Conservation (phyloP, 306 rosid genomes). For the Pyrus bretschneideri region DNA sequence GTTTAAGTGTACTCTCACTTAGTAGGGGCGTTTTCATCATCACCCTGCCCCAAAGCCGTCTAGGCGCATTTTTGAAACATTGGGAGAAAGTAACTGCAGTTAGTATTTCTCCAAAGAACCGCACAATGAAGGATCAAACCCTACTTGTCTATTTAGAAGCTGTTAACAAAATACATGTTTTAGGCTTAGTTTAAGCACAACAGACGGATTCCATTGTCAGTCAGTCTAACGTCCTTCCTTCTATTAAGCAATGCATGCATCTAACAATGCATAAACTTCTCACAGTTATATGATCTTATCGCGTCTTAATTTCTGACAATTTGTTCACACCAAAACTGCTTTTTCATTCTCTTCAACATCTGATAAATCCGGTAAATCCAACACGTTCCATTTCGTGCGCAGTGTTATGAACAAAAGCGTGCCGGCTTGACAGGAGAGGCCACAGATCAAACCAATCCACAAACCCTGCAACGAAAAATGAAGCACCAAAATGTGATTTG, state of each 20-base stretch:
- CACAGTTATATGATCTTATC: not conserved
- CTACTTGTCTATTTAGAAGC: no score
- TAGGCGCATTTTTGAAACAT: no score
- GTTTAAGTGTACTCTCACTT: no score
- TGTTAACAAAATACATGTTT: not conserved
- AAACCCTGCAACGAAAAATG: conserved; percentile 41
- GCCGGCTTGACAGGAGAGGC: conserved; percentile 44
- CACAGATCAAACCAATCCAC: conserved; percentile 72
- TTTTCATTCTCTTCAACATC: conserved; percentile 9
- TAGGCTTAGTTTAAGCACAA: not conserved
- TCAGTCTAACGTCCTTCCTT: no score
- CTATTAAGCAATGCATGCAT: not conserved
- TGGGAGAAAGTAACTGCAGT: no score
- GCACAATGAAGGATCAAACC: no score
- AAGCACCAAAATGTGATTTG: not conserved
- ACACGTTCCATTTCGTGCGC: conserved; percentile 38
- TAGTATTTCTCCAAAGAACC: no score
- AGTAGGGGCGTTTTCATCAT: no score
- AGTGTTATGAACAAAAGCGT: conserved; percentile 34
- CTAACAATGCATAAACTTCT: not conserved
- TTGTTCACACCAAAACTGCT: not conserved
- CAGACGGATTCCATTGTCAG: not conserved
- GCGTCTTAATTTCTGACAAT: not conserved
- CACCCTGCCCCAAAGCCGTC: no score
- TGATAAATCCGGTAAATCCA: conserved; percentile 8